phyloP scores from a whole-genome alignment of 345 rosid species.

The Pistacia atlantica region DNA sequence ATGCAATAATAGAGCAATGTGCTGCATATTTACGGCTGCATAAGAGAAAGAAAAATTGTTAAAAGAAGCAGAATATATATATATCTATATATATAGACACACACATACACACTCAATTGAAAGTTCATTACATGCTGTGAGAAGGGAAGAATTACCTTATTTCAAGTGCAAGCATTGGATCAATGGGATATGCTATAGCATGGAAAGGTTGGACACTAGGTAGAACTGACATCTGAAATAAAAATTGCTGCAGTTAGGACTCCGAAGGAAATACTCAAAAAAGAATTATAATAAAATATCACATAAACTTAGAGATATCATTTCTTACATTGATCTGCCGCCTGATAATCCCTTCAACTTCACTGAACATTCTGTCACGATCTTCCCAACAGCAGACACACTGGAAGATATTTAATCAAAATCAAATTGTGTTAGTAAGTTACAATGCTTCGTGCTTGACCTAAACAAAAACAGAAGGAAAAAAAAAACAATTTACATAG shows the following conservation, averaged over 20 bases:
- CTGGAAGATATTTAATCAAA: conserved; percentile 31
- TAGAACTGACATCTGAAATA: conserved; percentile 75
- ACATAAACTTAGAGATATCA: neutral
- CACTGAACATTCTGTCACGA: conserved; percentile 76
- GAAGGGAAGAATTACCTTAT: conserved; percentile 59
- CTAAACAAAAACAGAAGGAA: neutral
- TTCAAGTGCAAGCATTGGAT: conserved; percentile 92
- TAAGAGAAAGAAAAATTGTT: conserved; percentile 9
- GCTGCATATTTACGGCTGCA: conserved; percentile 94
- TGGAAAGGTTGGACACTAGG: conserved; percentile 99
- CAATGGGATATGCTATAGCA: conserved; percentile 98
- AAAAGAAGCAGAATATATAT: neutral
- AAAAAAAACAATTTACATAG: neutral
- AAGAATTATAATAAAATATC: neutral
- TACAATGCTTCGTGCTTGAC: neutral
- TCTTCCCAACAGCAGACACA: conserved; percentile 96
- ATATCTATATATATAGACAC: neutral
- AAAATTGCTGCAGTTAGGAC: conserved; percentile 2
- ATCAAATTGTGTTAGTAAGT: neutral
- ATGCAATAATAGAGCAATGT: conserved; percentile 84
- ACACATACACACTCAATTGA: neutral
- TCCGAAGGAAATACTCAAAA: neutral
- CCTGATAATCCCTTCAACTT: conserved; percentile 86
- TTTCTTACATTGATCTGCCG: conserved; percentile 79
- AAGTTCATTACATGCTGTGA: neutral